These are phyloP conservation scores for Areca catechu DNA, from an alignment of 176 grass and related monocot genomes.

Conservation along the genomic window DNA sequence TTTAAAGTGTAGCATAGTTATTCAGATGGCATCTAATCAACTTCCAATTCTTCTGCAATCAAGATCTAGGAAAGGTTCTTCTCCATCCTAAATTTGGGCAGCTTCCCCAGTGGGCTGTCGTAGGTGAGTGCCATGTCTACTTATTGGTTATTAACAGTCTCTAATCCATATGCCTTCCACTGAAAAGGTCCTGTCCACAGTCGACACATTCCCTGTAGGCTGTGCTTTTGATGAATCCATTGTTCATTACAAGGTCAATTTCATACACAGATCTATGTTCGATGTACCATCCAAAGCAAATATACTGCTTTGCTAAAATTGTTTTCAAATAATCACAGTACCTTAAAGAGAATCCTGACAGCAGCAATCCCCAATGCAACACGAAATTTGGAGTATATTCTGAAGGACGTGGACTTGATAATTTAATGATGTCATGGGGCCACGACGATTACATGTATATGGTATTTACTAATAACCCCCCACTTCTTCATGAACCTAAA, in stretches of 20 bases:
- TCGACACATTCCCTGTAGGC: constrained; percentile 86
- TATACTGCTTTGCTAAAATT: constrained; percentile 4
- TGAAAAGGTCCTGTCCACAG: constrained; percentile 23
- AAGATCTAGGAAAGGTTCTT: constrained; percentile 95
- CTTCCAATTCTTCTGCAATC: not conserved
- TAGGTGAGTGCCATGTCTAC: constrained; percentile 35
- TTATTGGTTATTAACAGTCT: not conserved
- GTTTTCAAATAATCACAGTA: constrained; percentile 30
- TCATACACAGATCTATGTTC: no score
- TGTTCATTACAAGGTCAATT: constrained; percentile 69
- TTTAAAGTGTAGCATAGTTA: no score
- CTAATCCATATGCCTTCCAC: no score
- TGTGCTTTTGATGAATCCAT: constrained; percentile 69
- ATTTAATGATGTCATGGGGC: constrained; percentile 75
- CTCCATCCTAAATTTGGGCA: constrained; percentile 67
- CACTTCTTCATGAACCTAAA: no score
- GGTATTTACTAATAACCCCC: constrained; percentile 22
- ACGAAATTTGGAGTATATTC: constrained; percentile 69
- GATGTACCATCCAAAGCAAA: no score
- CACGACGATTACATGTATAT: constrained; percentile 92
- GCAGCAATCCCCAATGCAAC: constrained; percentile 56
- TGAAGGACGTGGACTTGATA: constrained; percentile 65
- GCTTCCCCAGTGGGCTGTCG: constrained; percentile 89
- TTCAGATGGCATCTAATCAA: no score
- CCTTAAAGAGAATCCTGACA: constrained; percentile 70